These are phyloP conservation scores for Talaromyces islandicus DNA, from an alignment of 2,329 filamentous ascomycete species.

Conservation along the genomic window DNA sequence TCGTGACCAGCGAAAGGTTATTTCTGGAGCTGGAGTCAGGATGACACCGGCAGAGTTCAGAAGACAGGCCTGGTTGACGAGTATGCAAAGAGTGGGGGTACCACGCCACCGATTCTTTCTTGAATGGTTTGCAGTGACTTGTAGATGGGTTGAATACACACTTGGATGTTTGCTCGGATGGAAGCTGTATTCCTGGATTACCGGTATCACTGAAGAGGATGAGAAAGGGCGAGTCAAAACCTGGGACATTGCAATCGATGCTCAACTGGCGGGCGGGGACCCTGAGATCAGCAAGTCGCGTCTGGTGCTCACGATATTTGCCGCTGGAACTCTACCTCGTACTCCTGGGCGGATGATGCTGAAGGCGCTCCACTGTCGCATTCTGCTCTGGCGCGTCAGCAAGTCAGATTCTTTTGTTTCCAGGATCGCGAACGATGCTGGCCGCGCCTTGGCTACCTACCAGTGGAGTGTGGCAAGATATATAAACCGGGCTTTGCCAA, in stretches of 20 bases:
- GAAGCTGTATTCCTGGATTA: conserved; percentile 69
- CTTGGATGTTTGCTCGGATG: conserved; percentile 71
- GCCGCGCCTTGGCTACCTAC: conserved; percentile 64
- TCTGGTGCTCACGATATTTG: conserved; percentile 77
- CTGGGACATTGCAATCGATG: conserved; percentile 89
- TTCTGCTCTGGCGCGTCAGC: conserved; percentile 74
- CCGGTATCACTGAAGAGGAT: conserved; percentile 75
- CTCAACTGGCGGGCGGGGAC: conserved; percentile 86
- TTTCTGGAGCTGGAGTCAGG: conserved; percentile 19
- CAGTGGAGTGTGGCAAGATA: conserved; percentile 78
- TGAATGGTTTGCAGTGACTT: conserved; percentile 71
- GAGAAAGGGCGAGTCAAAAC: conserved; percentile 82
- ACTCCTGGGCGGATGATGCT: conserved; percentile 82
- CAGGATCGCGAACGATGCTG: conserved; percentile 61
- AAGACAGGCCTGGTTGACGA: conserved; percentile 85
- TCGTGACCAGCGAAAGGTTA: conserved; percentile 34
- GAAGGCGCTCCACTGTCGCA: conserved; percentile 84
- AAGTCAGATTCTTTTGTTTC: conserved; percentile 60
- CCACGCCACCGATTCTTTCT: conserved; percentile 81
- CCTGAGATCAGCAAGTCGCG: conserved; percentile 83
- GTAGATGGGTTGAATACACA: conserved; percentile 78
- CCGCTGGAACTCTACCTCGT: conserved; percentile 78
- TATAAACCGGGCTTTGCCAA: conserved; percentile 43
- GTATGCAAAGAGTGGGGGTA: conserved; percentile 87
- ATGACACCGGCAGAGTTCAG: conserved; percentile 75